phyloP scores from a whole-genome alignment of 805 yeast genomes.

The Nakazawaea wickerhamii region DNA sequence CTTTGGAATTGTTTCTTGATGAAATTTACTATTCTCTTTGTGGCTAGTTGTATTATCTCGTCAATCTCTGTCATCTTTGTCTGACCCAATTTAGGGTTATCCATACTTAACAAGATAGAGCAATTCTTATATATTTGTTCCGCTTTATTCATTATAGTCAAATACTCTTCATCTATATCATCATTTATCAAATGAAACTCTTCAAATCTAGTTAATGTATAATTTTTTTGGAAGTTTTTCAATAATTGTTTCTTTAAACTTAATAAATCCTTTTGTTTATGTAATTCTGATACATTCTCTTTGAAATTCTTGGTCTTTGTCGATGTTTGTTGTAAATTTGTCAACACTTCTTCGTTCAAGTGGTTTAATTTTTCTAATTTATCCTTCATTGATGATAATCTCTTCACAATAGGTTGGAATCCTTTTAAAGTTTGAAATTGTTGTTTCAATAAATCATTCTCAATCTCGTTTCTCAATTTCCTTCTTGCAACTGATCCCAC shows the following conservation, averaged over 20 bases:
- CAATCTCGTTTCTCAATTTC: constrained; percentile 54
- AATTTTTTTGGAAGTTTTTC: constrained; percentile 49
- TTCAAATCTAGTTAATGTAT: constrained; percentile 69
- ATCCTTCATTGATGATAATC: constrained; percentile 27
- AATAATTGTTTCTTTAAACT: constrained; percentile 49
- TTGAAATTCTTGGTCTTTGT: constrained; percentile 18
- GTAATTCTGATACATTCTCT: constrained; percentile 19
- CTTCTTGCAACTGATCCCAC: constrained; percentile 59
- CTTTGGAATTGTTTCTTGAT: constrained; percentile 24
- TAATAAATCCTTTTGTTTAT: constrained; percentile 28
- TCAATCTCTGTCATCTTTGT: constrained; percentile 58
- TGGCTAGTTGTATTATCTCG: constrained; percentile 44
- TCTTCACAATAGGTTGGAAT: constrained; percentile 38
- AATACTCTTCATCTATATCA: constrained; percentile 45
- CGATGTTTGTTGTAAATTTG: constrained; percentile 24
- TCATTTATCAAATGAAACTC: constrained; percentile 48
- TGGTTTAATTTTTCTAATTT: constrained; percentile 24
- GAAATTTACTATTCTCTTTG: constrained; percentile 45
- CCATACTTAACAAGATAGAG: constrained; percentile 62
- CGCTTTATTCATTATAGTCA: constrained; percentile 53
- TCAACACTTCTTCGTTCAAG: constrained; percentile 19
- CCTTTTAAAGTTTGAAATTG: constrained; percentile 45
- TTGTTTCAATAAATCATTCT: constrained; percentile 51
- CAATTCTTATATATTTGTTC: constrained; percentile 63
- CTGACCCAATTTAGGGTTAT: constrained; percentile 60